phyloP scores from a whole-genome alignment of 2,329 filamentous ascomycete genomes.

The Gaeumannomyces tritici region DNA sequence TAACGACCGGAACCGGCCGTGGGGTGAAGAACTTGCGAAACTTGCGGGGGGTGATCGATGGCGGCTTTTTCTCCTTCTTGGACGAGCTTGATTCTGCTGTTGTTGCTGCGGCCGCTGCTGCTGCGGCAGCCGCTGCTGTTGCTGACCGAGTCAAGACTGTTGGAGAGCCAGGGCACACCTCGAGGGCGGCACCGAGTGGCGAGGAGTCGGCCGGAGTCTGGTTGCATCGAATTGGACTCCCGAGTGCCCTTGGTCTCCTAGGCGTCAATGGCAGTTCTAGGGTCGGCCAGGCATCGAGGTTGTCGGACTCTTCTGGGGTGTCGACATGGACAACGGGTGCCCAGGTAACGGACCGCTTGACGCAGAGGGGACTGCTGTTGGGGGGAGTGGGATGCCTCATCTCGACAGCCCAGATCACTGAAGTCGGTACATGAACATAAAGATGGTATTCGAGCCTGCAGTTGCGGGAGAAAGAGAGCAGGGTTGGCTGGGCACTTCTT shows the following conservation, averaged over 20 bases:
- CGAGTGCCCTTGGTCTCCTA: not conserved
- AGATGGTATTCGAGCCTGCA: not conserved
- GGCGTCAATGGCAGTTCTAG: not conserved
- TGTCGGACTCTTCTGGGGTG: not conserved
- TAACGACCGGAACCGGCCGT: conserved; percentile 25
- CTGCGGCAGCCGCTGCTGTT: not conserved
- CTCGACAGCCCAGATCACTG: not conserved
- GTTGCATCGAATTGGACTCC: not conserved
- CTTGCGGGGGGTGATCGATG: conserved; percentile 44
- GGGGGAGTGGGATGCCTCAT: not conserved
- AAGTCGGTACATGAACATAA: not conserved
- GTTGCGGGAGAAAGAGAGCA: not conserved
- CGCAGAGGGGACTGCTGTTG: conserved; percentile 1
- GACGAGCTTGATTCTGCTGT: conserved; percentile 7
- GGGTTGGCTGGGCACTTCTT: not conserved
- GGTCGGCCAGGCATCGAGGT: not conserved
- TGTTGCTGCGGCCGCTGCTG: not conserved
- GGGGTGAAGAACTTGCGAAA: conserved; percentile 45
- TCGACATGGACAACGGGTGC: not conserved
- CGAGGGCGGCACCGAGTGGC: not conserved
- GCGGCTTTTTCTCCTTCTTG: conserved; percentile 36
- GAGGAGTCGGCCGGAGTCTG: not conserved
- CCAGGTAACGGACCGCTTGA: not conserved
- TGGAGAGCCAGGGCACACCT: conserved; percentile 11
- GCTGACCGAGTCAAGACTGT: not conserved